A percentile compares a stretch with the other conserved stretches of the same genome.
These are phyloP conservation scores for Hymenoscyphus linearis DNA, from an alignment of 2,329 filamentous ascomycete genomes.

Conservation along the genomic window DNA sequence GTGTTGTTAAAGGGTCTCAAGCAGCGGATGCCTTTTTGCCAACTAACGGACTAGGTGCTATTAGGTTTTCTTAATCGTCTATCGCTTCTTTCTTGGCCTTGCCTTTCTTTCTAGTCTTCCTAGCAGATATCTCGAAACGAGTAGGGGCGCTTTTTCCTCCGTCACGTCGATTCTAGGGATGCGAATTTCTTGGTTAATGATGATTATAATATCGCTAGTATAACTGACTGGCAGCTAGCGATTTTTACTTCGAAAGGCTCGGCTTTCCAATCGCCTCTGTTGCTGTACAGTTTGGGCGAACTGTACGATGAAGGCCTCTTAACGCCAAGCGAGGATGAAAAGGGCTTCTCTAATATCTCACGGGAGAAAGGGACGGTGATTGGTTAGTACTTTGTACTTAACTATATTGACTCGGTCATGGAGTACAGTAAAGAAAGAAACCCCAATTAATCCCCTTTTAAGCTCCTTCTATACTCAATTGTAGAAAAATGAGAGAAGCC, in stretches of 20 bases:
- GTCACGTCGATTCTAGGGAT: slow-evolving; percentile 44
- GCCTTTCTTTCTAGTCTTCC: slow-evolving; percentile 1
- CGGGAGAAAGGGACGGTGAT: slow-evolving; percentile 5
- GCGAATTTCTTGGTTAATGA: slow-evolving; percentile 44
- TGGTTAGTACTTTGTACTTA: too few species aligned
- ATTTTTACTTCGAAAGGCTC: slow-evolving; percentile 5
- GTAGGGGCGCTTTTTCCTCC: slow-evolving; percentile 38
- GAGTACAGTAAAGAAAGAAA: too few species aligned
- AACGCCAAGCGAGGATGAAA: slow-evolving; percentile 8
- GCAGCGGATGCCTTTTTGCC: too few species aligned
- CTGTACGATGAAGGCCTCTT: slow-evolving; percentile 6
- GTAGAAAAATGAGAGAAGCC: too few species aligned
- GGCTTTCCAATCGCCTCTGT: slow-evolving; percentile 8
- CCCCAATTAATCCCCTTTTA: too few species aligned
- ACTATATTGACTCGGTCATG: too few species aligned
- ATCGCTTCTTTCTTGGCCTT: not conserved
- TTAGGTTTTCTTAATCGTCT: too few species aligned
- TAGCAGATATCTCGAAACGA: slow-evolving; percentile 9
- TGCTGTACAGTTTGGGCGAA: slow-evolving; percentile 6
- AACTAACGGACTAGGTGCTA: too few species aligned
- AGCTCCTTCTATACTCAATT: too few species aligned
- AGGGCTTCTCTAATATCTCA: slow-evolving; percentile 6
- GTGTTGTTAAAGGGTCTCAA: too few species aligned
- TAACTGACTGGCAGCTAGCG: slow-evolving; percentile 35
- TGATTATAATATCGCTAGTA: slow-evolving; percentile 41